phyloP scores from a whole-genome alignment of 352 stramenopile genomes.

The Phytopythium oedochilum region DNA sequence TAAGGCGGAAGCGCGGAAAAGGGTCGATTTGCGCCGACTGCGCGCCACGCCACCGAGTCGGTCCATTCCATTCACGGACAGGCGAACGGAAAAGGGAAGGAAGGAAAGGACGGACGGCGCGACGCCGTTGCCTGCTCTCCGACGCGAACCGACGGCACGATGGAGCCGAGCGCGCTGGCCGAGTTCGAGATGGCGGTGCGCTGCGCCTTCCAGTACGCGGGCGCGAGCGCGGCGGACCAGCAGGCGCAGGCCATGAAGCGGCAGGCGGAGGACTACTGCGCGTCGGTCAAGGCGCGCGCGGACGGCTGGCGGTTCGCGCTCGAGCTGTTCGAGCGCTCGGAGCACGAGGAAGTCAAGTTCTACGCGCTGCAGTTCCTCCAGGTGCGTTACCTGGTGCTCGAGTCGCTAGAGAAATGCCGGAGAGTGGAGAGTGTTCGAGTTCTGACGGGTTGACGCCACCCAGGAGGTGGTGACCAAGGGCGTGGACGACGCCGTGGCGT shows the following conservation, averaged over 20 bases:
- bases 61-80: no score
- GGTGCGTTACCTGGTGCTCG: no score
- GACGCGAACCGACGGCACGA: not conserved
- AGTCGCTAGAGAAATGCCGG: no score
- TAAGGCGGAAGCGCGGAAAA: no score
- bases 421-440: no score
- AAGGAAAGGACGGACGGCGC: no score
- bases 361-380: constrained; percentile 75
- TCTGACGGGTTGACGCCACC: not conserved
- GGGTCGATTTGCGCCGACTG: no score
- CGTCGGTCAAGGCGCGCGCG: constrained; percentile 39
- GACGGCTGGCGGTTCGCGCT: constrained; percentile 58
- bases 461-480: constrained; percentile 45
- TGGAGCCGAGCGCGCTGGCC: constrained; percentile 11
- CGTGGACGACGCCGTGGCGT: constrained; percentile 33
- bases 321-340: constrained; percentile 61
- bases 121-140: no score
- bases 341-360: constrained; percentile 79
- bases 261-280: constrained; percentile 69
- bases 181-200: constrained; percentile 78
- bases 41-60: no score
- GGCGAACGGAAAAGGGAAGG: not conserved
- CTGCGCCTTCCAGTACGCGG: constrained; percentile 78
- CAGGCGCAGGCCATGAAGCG: constrained; percentile 57
- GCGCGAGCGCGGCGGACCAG: constrained; percentile 36